A percentile compares a stretch with the other conserved stretches of the same genome.
phyloP scores from a whole-genome alignment of 2,329 filamentous ascomycete genomes.

The Fusarium piperis region DNA sequence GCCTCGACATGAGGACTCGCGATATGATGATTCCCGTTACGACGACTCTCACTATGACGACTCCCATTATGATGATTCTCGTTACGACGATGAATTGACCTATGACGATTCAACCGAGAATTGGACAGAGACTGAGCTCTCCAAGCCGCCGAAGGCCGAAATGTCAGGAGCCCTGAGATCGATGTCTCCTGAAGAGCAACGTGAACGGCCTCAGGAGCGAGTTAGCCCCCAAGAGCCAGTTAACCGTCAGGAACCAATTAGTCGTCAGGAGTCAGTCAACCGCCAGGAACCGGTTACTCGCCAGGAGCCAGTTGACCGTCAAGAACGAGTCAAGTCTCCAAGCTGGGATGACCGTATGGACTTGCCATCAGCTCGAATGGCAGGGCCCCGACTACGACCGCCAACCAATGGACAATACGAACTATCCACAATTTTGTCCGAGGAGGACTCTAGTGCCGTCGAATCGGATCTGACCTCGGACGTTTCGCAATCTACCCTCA shows the following conservation, averaged over 20 bases:
- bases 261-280: background rate
- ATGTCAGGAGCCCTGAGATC: conserved; percentile 23
- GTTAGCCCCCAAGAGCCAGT: background rate
- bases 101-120: conserved; percentile 37
- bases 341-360: conserved; percentile 27
- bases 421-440: conserved; percentile 67
- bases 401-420: conserved; percentile 66
- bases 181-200: conserved; percentile 32
- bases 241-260: background rate
- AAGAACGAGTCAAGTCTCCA: background rate
- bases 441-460: conserved; percentile 56
- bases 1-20: conserved; percentile 27
- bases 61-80: conserved; percentile 26
- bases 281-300: background rate
- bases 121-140: conserved; percentile 41
- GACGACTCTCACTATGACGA: conserved; percentile 29
- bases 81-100: conserved; percentile 33
- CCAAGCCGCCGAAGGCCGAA: conserved; percentile 19
- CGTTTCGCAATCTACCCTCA: conserved; percentile 65
- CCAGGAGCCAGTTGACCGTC: background rate
- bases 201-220: conserved; percentile 19
- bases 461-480: conserved; percentile 63
- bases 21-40: conserved; percentile 25
- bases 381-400: conserved; percentile 51
- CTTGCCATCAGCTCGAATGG: conserved; percentile 41